Evolutionary conservation across 106 monocot species (phyloP).

Genomic region (Dendrobium officinale): DNA sequence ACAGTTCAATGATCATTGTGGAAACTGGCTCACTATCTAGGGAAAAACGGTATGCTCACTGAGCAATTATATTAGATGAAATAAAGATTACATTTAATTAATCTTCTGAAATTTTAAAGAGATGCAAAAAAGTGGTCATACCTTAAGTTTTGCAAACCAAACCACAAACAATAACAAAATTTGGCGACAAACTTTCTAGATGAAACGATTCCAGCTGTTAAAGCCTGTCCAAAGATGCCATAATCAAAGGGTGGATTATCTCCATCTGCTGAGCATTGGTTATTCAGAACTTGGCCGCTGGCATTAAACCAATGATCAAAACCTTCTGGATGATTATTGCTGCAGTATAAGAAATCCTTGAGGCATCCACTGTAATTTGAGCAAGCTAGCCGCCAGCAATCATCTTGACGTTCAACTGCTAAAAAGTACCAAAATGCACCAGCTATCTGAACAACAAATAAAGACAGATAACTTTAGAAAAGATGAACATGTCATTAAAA

Average conservation of each 20-base stretch:
- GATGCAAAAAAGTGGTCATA: slow-evolving; percentile 13
- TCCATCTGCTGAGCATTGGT: slow-evolving; percentile 19
- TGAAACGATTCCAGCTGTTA: slow-evolving; percentile 47
- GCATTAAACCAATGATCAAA: slow-evolving; percentile 29
- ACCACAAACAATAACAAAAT: slow-evolving; percentile 78
- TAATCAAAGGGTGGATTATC: slow-evolving; percentile 33
- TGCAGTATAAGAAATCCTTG: slow-evolving; percentile 44
- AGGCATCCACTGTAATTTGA: slow-evolving; percentile 20
- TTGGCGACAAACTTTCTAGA: slow-evolving; percentile 56
- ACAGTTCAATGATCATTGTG: not conserved
- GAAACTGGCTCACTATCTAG: not conserved
- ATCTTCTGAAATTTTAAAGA: not conserved
- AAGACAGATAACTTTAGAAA: not conserved
- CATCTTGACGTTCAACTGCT: slow-evolving; percentile 73
- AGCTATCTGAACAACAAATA: slow-evolving; percentile 47
- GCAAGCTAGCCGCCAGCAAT: slow-evolving; percentile 65
- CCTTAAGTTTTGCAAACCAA: slow-evolving; percentile 91
- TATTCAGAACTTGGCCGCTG: slow-evolving; percentile 12
- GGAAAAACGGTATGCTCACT: not conserved
- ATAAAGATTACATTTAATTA: not conserved
- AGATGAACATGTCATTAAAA: slow-evolving; percentile 1
- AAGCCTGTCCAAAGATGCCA: slow-evolving; percentile 60
- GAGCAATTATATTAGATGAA: not conserved
- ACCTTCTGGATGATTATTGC: slow-evolving; percentile 20
- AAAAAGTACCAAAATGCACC: slow-evolving; percentile 93